Evolutionary conservation across 768 basidiomycete genomes (phyloP), one percentile per base, ranked within the genome.

Genomic region (Mycena latifolia): DNA sequence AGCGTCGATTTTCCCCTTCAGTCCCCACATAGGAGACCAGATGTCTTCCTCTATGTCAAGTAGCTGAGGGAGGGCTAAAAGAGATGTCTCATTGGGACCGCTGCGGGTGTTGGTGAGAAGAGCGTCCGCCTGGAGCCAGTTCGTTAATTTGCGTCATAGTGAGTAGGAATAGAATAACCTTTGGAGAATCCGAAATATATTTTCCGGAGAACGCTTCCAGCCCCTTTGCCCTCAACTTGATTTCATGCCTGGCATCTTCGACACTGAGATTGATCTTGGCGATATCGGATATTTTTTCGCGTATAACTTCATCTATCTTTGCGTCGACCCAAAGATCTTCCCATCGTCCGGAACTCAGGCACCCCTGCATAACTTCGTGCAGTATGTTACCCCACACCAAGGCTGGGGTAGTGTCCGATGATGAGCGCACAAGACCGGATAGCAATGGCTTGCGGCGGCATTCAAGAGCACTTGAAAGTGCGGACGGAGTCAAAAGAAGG

Each of bases 11-110:
- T 99, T 99, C 25, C 98, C 98, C 76, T 96, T 97, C 37, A 99
- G 82, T 1, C 98, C 98, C 72, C 94, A 97, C 2, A 88, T 91
- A 0, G 98, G 97, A 0, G 95, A 96, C 92, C 94, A 98, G 69
- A 99, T 97, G 69, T 98, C 96, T 75, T 99, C 98, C 80, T 99
- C 98, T 45, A 97, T 85, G 62, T 95, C 96, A 66, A 94, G 86
- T 6, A 98, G 78, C 29, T 89, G 81, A 7, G 87, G 81, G 52
- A 99, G 89, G 0, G 94, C 92, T 0, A 98, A 83, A 12, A 86
- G 79, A 2, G 89, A 85, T 1, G 83, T 76, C 46, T 82, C 82
- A 18, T 83, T 78, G 2, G 81, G 77, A 0, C 72, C 71, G 18
- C 89, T 82, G 11, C 92, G 86, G 1, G 89, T 89, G 71, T 96